A percentile compares a stretch with the other conserved stretches of the same genome.
Evolutionary conservation across 2,329 filamentous ascomycete genomes (phyloP).

Genomic region (Fusarium vanettenii): DNA sequence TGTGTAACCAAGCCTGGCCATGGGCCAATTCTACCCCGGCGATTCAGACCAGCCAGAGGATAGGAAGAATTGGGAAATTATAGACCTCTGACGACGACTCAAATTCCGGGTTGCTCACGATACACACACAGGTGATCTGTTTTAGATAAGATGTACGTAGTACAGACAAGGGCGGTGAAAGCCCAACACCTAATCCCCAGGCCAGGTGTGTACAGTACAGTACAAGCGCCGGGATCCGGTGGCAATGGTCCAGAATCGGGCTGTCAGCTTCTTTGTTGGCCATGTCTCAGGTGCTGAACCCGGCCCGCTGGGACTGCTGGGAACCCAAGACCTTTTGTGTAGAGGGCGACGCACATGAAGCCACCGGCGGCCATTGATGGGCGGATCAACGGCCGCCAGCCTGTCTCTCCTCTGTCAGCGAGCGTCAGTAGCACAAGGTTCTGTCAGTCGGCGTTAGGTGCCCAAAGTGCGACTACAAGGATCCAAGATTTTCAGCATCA

Average conservation of each 20-base stretch:
- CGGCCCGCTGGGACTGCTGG: constrained; percentile 27
- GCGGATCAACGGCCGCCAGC: constrained; percentile 27
- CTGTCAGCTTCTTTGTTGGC: constrained; percentile 3
- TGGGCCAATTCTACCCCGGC: neutral
- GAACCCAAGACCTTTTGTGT: constrained; percentile 19
- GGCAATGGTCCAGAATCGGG: constrained; percentile 3
- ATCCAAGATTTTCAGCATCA: constrained; percentile 10
- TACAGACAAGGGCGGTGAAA: neutral
- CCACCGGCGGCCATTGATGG: neutral
- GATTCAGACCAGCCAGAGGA: neutral
- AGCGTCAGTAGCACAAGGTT: constrained; percentile 1
- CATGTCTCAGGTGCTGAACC: constrained; percentile 36
- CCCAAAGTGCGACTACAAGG: neutral
- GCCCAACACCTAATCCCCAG: neutral
- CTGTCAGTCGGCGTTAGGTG: constrained; percentile 12
- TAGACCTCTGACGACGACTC: neutral
- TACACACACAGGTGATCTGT: neutral
- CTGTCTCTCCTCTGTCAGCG: neutral
- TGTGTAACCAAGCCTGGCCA: neutral
- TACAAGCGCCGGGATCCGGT: constrained; percentile 25
- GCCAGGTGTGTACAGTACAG: neutral
- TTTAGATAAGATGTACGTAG: neutral
- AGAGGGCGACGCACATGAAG: neutral
- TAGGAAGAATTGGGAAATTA: neutral
- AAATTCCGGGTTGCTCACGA: neutral